Percentiles rank a stretch among this genome's conserved stretches.
phyloP scores from a whole-genome alignment of 306 rosid species.

The Lagenaria siceraria region DNA sequence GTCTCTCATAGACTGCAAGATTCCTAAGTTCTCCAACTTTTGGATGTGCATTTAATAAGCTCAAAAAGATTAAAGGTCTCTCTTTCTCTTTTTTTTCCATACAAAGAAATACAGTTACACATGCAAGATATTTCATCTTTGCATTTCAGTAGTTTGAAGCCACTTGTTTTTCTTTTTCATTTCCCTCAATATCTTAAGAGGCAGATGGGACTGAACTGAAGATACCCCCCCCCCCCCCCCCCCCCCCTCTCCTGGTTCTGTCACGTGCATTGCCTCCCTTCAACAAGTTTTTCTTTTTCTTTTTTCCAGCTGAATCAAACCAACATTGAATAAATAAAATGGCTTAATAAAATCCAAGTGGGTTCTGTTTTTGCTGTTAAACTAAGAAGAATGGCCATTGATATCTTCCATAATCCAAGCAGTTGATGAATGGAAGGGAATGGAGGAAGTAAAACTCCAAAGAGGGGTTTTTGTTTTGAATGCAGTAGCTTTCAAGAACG shows the following conservation, averaged over 20 bases:
- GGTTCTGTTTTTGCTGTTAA: neutral
- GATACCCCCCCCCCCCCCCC: neutral
- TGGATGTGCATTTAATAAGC: conserved; percentile 6
- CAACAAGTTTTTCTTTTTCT: neutral
- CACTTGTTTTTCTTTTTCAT: neutral
- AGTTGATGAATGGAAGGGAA: neutral
- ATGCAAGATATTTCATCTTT: neutral
- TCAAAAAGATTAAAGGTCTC: neutral
- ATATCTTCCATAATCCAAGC: neutral
- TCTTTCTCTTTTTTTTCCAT: neutral
- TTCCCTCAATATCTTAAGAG: neutral
- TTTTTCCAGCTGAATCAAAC: neutral
- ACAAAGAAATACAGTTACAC: neutral
- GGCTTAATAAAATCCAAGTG: neutral
- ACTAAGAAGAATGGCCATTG: neutral
- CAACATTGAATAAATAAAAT: neutral
- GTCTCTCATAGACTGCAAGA: neutral
- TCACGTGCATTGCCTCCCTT: conserved; percentile 2
- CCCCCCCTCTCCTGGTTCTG: neutral
- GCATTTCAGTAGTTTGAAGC: neutral
- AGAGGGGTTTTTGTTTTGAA: neutral
- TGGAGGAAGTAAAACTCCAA: neutral
- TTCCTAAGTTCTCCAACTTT: neutral
- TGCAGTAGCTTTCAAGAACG: conserved; percentile 3
- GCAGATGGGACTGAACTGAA: neutral